These are phyloP conservation scores for Eimeria falciformis DNA, from an alignment of 169 alveolate species.

Conservation along the genomic window DNA sequence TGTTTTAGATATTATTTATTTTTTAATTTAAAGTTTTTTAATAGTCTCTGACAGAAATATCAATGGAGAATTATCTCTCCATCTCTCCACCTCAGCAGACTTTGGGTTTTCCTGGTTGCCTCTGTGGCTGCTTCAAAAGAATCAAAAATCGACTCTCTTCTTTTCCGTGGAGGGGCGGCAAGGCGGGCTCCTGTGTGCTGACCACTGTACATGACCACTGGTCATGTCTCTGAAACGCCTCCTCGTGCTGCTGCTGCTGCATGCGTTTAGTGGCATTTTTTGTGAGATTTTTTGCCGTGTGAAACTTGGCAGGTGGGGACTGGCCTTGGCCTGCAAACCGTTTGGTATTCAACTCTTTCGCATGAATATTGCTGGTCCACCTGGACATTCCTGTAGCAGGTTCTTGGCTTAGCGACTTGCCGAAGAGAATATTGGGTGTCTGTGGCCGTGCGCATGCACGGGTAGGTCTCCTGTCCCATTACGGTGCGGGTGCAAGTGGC, in stretches of 20 bases:
- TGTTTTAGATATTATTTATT: background rate
- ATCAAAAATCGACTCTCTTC: no score
- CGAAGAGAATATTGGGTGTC: constrained; percentile 9
- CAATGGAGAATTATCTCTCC: background rate
- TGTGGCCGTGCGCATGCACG: constrained; percentile 4
- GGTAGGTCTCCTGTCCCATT: constrained; percentile 11
- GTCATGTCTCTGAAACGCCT: no score
- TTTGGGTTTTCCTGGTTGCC: background rate
- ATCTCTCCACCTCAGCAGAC: background rate
- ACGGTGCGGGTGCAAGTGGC: constrained; percentile 19
- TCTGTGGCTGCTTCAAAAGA: background rate
- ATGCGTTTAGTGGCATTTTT: background rate
- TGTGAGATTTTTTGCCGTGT: background rate
- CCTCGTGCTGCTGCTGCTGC: background rate
- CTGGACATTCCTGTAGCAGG: constrained; percentile 46
- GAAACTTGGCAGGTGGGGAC: background rate
- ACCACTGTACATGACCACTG: no score
- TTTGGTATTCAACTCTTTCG: background rate
- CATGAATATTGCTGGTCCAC: constrained; percentile 25
- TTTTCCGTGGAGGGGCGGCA: no score
- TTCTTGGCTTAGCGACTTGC: constrained; percentile 12
- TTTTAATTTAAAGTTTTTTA: background rate
- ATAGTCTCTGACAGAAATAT: background rate
- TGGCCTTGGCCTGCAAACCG: background rate
- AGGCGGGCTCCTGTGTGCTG: no score